Percentiles rank a stretch among this genome's conserved stretches.
phyloP scores from a whole-genome alignment of 179 eudicot genomes.

The Vitellaria paradoxa region DNA sequence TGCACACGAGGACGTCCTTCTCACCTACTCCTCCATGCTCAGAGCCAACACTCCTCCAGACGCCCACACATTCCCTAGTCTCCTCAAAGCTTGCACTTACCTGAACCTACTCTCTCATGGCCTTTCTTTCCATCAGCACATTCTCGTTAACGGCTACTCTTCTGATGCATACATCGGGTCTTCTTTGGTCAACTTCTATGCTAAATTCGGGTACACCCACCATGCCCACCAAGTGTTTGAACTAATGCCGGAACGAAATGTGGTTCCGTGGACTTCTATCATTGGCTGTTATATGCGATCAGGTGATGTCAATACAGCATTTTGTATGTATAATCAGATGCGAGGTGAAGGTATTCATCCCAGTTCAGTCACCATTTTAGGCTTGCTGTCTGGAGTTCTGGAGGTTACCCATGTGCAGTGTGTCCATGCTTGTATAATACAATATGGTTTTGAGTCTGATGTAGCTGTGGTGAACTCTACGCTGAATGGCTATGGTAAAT shows the following conservation, averaged over 20 bases:
- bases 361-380: conserved; percentile 56
- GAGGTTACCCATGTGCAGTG: conserved; percentile 43
- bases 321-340: conserved; percentile 59
- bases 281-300: conserved; percentile 64
- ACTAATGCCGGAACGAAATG: conserved; percentile 58
- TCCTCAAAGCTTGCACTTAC: conserved; percentile 72
- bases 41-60: conserved; percentile 47
- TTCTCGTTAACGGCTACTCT: conserved; percentile 52
- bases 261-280: conserved; percentile 82
- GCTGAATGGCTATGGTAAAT: conserved; percentile 65
- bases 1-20: conserved; percentile 50
- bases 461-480: conserved; percentile 56
- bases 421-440: conserved; percentile 48
- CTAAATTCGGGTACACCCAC: conserved; percentile 26
- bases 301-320: conserved; percentile 40
- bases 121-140: conserved; percentile 51
- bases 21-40: conserved; percentile 59
- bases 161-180: conserved; percentile 65
- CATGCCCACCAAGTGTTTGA: conserved; percentile 73
- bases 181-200: conserved; percentile 70
- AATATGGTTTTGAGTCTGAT: conserved; percentile 46
- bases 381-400: conserved; percentile 51
- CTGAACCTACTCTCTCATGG: conserved; percentile 55
- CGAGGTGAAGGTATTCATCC: conserved; percentile 50
- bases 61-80: conserved; percentile 69